These are phyloP conservation scores for Euphorbia celastroides DNA, from an alignment of 441 rosid species.

Conservation along the genomic window DNA sequence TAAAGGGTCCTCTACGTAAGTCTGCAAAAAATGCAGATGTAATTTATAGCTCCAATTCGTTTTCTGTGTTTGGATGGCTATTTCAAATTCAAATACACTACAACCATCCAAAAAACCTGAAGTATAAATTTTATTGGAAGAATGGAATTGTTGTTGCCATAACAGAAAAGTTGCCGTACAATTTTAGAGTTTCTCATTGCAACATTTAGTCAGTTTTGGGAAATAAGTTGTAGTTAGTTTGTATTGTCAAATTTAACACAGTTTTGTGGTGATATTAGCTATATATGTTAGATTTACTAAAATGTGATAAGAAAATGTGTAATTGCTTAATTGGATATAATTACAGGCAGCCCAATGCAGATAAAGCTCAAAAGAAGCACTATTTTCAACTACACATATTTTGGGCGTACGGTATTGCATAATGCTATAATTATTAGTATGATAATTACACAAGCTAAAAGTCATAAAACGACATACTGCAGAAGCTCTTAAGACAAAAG, in stretches of 20 bases:
- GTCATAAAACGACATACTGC: conserved; percentile 7
- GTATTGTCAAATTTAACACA: too few species aligned
- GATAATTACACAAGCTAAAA: background rate
- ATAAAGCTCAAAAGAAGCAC: conserved; percentile 4
- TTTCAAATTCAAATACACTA: too few species aligned
- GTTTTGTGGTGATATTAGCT: background rate
- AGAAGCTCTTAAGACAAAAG: conserved; percentile 8
- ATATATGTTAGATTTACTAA: background rate
- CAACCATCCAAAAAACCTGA: too few species aligned
- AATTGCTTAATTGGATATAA: background rate
- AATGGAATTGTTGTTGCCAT: too few species aligned
- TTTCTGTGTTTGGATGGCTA: background rate
- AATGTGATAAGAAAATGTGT: background rate
- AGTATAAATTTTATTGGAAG: too few species aligned
- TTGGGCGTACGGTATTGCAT: conserved; percentile 10
- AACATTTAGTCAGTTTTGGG: too few species aligned
- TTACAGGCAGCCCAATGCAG: conserved; percentile 15
- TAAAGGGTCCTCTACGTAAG: too few species aligned
- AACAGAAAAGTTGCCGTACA: too few species aligned
- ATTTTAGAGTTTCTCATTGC: too few species aligned
- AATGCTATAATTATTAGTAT: background rate
- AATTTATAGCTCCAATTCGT: background rate
- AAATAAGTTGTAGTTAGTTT: too few species aligned
- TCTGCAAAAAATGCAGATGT: too few species aligned
- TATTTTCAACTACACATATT: background rate